Base-by-base conservation (phyloP, 208 protist species). In the Acanthamoeba healyi region DNA sequence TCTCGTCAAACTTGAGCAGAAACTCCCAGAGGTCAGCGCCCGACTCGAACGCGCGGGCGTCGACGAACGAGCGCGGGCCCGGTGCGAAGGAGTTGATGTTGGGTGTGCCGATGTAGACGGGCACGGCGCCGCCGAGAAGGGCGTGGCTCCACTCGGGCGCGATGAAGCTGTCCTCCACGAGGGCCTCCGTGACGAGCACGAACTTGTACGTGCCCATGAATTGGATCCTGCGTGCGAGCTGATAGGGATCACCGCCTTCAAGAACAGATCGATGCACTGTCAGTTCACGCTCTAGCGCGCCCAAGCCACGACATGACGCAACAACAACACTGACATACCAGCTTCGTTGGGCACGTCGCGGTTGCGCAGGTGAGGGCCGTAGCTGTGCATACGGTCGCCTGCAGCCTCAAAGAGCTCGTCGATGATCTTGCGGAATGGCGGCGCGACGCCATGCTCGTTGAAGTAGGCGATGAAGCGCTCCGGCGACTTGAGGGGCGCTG, bases 41-140 rank as follows among this genome's bases (percentile, higher is more conserved):
- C 0, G 67, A 94, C n/a, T 49, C 54, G 38, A 97, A 97, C 34
- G 97, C 94, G 9, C 72, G 36, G 19, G 94, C 81, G 36, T 95
- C 42, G 34, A 97, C 96, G 58, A 95, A 88, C 9, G 95, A 96
- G 15, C 94, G 63, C 6, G 63, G 67, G n/a, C 90, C 58, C 36
- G 96, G 96, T 10, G 79, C 19, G 29, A 96, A 96, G 9, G 95
- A 67, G 10, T 24, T 26, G 38, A 97, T 92, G 72, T 97, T 91
- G 17, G 96, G 95, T 32, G 95, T 95, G 1, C 96, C 96, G 34
- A 97, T 94, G 51, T 96, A 94, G 2, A 97, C 95, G 4, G 95
- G 95, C 24, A 96, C 95, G 24, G 87, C 46, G 24, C 94, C 94
- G n/a, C 12, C 32, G 19, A 49, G 15, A 12, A 95, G 36, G 67